phyloP scores from a whole-genome alignment of 139 green algal species.

The Micractinium conductrix region DNA sequence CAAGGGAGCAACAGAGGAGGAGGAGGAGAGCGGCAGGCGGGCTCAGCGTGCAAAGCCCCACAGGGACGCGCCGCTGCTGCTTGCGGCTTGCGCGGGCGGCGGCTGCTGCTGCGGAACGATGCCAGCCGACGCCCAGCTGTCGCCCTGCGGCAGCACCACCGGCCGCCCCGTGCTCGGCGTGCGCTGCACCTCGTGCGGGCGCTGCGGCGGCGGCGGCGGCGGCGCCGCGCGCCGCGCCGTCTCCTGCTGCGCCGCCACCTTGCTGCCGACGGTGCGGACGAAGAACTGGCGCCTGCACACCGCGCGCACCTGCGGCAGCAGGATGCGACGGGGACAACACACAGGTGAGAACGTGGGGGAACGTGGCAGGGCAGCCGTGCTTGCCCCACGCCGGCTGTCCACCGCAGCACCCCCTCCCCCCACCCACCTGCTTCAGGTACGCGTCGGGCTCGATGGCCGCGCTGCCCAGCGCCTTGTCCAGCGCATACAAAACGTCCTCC shows the following conservation, averaged over 20 bases:
- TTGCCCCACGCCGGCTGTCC: neutral
- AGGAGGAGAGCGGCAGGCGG: neutral
- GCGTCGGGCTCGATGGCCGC: conserved; percentile 63
- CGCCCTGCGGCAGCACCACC: conserved; percentile 17
- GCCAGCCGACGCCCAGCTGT: conserved; percentile 13
- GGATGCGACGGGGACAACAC: neutral
- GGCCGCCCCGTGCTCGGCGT: conserved; percentile 6
- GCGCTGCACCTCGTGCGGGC: neutral
- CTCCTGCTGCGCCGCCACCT: conserved; percentile 62
- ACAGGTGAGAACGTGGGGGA: neutral
- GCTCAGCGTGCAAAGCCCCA: neutral
- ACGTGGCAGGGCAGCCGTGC: neutral
- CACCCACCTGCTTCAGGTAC: conserved; percentile 82
- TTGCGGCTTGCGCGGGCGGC: too few relatives aligned
- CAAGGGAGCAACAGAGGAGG: too few relatives aligned
- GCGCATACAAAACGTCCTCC: conserved; percentile 84
- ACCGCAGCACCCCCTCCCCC: neutral
- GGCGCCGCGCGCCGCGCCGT: neutral
- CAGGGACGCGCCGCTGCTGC: too few relatives aligned
- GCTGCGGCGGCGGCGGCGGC: neutral
- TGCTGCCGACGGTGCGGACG: conserved; percentile 68
- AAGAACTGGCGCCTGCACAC: conserved; percentile 81
- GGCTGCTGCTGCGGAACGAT: neutral
- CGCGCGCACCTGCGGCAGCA: conserved; percentile 61
- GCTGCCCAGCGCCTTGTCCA: conserved; percentile 77